Evolutionary conservation across 257 asterid species (phyloP).

Genomic region (Nicotiana undulata): DNA sequence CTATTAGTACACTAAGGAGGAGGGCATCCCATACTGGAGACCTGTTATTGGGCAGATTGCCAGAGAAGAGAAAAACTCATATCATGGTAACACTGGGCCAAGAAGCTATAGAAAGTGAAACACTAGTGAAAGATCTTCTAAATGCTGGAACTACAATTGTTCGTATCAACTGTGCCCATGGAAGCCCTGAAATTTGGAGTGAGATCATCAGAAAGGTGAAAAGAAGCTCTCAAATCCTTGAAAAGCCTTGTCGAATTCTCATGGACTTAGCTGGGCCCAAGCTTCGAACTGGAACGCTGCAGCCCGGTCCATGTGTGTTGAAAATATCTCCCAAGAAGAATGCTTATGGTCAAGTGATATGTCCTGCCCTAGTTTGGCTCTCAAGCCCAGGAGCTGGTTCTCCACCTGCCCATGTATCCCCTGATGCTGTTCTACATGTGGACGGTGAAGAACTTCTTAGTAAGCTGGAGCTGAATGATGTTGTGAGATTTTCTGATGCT

Average conservation of each 20-base stretch:
- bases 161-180: constrained; percentile 79
- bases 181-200: constrained; percentile 49
- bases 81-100: constrained; percentile 70
- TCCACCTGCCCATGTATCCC: constrained; percentile 57
- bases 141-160: constrained; percentile 49
- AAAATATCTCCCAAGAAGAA: constrained; percentile 58
- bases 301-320: constrained; percentile 52
- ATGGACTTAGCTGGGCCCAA: constrained; percentile 87
- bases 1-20: constrained; percentile 34
- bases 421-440: constrained; percentile 45
- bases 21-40: constrained; percentile 33
- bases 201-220: constrained; percentile 43
- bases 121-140: constrained; percentile 39
- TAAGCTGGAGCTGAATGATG: constrained; percentile 33
- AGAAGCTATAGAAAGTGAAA: constrained; percentile 46
- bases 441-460: constrained; percentile 45
- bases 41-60: constrained; percentile 45
- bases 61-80: constrained; percentile 40
- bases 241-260: constrained; percentile 64
- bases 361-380: constrained; percentile 57
- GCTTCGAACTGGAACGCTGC: constrained; percentile 62
- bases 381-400: constrained; percentile 42
- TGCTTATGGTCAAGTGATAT: constrained; percentile 37
- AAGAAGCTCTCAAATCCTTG: constrained; percentile 44
- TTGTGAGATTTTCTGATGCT: constrained; percentile 49